A percentile compares a stretch with the other conserved stretches of the same genome.
Conservation (phyloP, 139 green algal species). For the Pleodorina starrii region DNA sequence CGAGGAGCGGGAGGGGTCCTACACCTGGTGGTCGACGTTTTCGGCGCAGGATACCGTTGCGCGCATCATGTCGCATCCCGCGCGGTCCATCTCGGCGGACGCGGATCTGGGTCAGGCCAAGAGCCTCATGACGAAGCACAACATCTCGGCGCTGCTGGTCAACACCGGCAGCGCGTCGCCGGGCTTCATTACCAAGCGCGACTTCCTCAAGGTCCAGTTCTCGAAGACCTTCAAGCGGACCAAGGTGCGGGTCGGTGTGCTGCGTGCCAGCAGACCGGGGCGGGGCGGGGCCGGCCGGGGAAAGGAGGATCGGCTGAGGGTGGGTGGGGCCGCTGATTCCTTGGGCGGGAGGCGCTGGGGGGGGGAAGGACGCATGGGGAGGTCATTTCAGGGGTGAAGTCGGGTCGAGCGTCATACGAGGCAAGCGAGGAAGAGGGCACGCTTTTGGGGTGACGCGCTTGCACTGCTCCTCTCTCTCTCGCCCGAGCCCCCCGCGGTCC, state of each 20-base stretch:
- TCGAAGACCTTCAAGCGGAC: slow-evolving; percentile 45
- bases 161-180: slow-evolving; percentile 55
- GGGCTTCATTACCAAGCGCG: slow-evolving; percentile 63
- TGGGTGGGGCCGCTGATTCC: no score
- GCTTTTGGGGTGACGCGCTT: no score
- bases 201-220: slow-evolving; percentile 61
- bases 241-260: background rate
- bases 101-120: slow-evolving; percentile 54
- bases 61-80: slow-evolving; percentile 26
- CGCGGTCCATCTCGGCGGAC: slow-evolving; percentile 49
- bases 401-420: no score
- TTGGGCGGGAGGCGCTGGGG: no score
- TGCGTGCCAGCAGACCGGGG: no score
- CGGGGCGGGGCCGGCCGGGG: no score
- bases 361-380: no score
- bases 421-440: no score
- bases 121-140: slow-evolving; percentile 56
- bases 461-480: no score
- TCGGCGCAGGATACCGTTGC: slow-evolving; percentile 29
- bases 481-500: no score
- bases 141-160: slow-evolving; percentile 63
- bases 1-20: background rate
- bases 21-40: slow-evolving; percentile 35
- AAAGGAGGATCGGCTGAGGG: no score
- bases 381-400: no score